A percentile compares a stretch with the other conserved stretches of the same genome.
Evolutionary conservation across 2,329 filamentous ascomycete genomes (phyloP).

Genomic region (Diaporthe citriasiana): DNA sequence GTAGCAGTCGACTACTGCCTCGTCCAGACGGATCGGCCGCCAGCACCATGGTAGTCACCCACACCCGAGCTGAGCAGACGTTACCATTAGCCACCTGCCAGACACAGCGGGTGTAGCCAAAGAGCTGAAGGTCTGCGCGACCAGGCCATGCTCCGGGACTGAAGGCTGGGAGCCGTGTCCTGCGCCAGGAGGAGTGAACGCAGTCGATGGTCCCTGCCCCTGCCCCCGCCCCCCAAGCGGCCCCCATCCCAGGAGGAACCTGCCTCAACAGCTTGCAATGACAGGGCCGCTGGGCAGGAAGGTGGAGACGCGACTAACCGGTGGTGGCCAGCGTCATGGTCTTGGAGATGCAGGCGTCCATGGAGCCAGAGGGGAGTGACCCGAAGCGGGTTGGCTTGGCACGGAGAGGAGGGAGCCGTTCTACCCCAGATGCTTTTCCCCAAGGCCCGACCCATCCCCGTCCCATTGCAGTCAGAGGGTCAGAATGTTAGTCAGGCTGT

Average conservation of each 20-base stretch:
- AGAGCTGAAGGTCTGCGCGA: constrained; percentile 18
- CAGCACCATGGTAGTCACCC: neutral
- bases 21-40: constrained; percentile 24
- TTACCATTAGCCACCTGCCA: constrained; percentile 11
- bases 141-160: neutral
- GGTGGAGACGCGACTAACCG: constrained; percentile 37
- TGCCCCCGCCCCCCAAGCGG: neutral
- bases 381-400: constrained; percentile 38
- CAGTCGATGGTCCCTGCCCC: constrained; percentile 1
- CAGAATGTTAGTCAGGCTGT: neutral
- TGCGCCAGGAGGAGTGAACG: neutral
- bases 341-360: constrained; percentile 26
- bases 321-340: constrained; percentile 13
- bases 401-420: constrained; percentile 29
- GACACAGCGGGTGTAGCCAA: constrained; percentile 21
- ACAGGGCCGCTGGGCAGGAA: constrained; percentile 1
- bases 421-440: constrained; percentile 19
- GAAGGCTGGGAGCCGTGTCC: neutral
- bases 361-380: constrained; percentile 31
- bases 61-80: constrained; percentile 7
- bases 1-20: constrained; percentile 30
- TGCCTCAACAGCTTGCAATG: constrained; percentile 12
- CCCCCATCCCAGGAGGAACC: neutral
- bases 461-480: neutral
- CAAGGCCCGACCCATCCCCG: neutral